Base-by-base conservation (phyloP, 2,329 filamentous ascomycete genomes). In the Fusarium torulosum region DNA sequence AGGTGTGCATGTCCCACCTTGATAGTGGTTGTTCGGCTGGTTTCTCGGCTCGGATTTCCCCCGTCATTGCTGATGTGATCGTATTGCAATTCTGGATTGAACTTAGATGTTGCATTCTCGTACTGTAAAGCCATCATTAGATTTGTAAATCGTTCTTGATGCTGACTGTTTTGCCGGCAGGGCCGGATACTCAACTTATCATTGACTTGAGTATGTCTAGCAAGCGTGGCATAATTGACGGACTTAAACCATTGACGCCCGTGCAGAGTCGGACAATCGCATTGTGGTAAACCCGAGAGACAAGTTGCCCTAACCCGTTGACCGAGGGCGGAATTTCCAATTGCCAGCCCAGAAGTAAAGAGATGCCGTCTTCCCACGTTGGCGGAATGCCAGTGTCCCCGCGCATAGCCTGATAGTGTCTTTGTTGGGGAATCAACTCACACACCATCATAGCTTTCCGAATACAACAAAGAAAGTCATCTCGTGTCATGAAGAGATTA, bases 31-130 rank as follows among this genome's bases (percentile, higher is more conserved):
- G 45, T 31, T 69, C 53, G 55, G 55, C 46, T 62, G 57, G 38
- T 44, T 60, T 31, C 43, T 66, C 56, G 60, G 63, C 55, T 69
- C 57, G 52, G 50, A 51, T 54, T 56, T 41, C 56, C 55, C 53
- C 59, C 44, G 51, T 59, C 20, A 42, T 43, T 63, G 70, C 66
- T 72, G 69, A 70, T 72, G 56, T 59, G 68, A 71, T 68, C 50
- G 56, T 59, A 55, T 40, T 38, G 17, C 29, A 23, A 49, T 35
- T 37, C 40, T 50, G 60, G 13, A n/a, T 23, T 41, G 43, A 43
- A 15, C 29, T 29, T 31, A 44, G 14, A 44, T 20, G 41, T 27
- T 38, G 33, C 17, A 40, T 29, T n/a, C 47, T 49, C 35, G 25
- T 29, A 55, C n/a, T 38, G 47, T 17, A 37, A 38, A 27, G 9